These are phyloP conservation scores for Tetracladium marchalianum DNA, from an alignment of 495 filamentous ascomycete genomes.

Conservation along the genomic window DNA sequence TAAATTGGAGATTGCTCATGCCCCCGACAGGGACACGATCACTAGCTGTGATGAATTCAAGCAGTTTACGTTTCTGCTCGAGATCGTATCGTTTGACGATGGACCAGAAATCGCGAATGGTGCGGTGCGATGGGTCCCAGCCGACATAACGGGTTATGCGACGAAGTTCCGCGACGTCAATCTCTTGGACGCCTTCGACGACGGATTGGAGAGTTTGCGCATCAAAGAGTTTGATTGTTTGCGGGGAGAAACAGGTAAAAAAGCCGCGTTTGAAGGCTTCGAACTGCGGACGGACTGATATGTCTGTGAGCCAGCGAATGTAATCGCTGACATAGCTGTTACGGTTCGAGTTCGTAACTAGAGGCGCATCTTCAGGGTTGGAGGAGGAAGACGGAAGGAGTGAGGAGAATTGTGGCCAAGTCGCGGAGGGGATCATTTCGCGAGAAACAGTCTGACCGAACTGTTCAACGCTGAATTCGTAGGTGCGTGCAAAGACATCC, in stretches of 20 bases:
- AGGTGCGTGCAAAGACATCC: slow-evolving; percentile 70
- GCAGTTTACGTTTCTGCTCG: slow-evolving; percentile 56
- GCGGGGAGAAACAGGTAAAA: slow-evolving; percentile 58
- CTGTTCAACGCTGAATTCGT: slow-evolving; percentile 71
- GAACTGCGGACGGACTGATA: slow-evolving; percentile 67
- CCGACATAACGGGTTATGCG: slow-evolving; percentile 66
- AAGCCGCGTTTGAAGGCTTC: slow-evolving; percentile 79
- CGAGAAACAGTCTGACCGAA: slow-evolving; percentile 45
- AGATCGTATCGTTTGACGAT: slow-evolving; percentile 59
- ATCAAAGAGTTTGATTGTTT: slow-evolving; percentile 61
- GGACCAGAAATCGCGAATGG: slow-evolving; percentile 74
- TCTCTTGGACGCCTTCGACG: slow-evolving; percentile 71
- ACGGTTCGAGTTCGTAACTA: slow-evolving; percentile 71
- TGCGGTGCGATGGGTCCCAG: slow-evolving; percentile 54
- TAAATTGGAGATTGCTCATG: slow-evolving; percentile 67
- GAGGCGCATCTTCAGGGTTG: slow-evolving; percentile 34
- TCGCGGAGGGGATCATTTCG: slow-evolving; percentile 28
- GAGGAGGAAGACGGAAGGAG: background rate
- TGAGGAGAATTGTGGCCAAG: slow-evolving; percentile 19
- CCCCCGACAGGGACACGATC: slow-evolving; percentile 85
- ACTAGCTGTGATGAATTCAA: slow-evolving; percentile 93
- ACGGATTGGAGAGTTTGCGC: slow-evolving; percentile 60
- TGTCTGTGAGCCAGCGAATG: slow-evolving; percentile 71
- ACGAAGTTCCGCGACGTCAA: slow-evolving; percentile 64
- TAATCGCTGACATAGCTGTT: slow-evolving; percentile 78